Base-by-base conservation (phyloP, 768 basidiomycete species). In the Agaricus sinodeliciosus region DNA sequence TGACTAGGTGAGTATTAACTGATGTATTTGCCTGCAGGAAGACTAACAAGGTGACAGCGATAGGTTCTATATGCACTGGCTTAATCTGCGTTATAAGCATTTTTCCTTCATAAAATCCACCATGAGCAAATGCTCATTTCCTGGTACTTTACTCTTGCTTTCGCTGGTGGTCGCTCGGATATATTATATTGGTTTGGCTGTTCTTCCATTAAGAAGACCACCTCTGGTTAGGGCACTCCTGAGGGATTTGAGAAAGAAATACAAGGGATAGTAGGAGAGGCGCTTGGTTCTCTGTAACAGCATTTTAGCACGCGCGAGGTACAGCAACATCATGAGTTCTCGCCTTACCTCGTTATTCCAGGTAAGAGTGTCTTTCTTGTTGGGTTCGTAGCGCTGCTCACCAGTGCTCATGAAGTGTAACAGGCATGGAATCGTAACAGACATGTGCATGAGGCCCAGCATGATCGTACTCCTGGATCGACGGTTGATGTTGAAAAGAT, bases 401-500 rank as follows among this genome's bases (percentile, higher is more conserved):
- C 34, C 7, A 4, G 12, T 26, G 43, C 15, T 28, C 49, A 6
- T 18, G 41, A 26, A n/a, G 49, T 22, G 37, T 37, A 11, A 13
- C 18, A 79, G 79, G n/a, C n/a, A n/a, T n/a, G n/a, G n/a, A n/a
- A n/a, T n/a, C n/a, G n/a, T n/a, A n/a, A n/a, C 22, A 22, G 22
- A 22, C 22, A 22, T 22, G 22, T 22, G 67, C 43, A 61, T 65
- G 27, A 60, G 63, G 7, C 85, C 82, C 43, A 80, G 74, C 37
- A 81, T 85, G 6, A 75, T 87, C 1, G 80, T 87, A 3, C 80
- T 59, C 85, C 85, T 0, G 59, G 65, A n/a, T 77, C 73, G 22
- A 94, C 92, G 0, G 86, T 89, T 56, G 91, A 95, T 58, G 90
- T 95, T 1, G 84, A 85, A 34, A 75, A 79, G 58, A 76, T 92